Conservation (phyloP, 306 rosid species). For the Cucumis sativus region Cucumber_9930_V3 NC_026657.2:22952001-22952500, state of each 20-base stretch:
- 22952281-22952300: constrained; percentile 11
- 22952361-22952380: neutral
- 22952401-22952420: neutral
- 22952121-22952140: too few species aligned
- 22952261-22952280: constrained; percentile 22
- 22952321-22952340: neutral
- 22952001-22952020: too few species aligned
- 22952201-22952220: constrained; percentile 27
- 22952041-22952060: too few species aligned
- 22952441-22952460: neutral
- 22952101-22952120: too few species aligned
- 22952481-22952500: neutral
- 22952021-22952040: too few species aligned
- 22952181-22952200: constrained; percentile 29
- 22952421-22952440: too few species aligned
- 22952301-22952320: neutral
- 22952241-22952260: constrained; percentile 24
- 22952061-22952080: too few species aligned
- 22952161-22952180: neutral
- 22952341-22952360: neutral
- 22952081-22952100: too few species aligned
- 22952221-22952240: constrained; percentile 23
- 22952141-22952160: neutral
- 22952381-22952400: neutral
- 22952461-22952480: neutral